phyloP scores from a whole-genome alignment of 306 rosid species.

The Acacia crassicarpa region DNA sequence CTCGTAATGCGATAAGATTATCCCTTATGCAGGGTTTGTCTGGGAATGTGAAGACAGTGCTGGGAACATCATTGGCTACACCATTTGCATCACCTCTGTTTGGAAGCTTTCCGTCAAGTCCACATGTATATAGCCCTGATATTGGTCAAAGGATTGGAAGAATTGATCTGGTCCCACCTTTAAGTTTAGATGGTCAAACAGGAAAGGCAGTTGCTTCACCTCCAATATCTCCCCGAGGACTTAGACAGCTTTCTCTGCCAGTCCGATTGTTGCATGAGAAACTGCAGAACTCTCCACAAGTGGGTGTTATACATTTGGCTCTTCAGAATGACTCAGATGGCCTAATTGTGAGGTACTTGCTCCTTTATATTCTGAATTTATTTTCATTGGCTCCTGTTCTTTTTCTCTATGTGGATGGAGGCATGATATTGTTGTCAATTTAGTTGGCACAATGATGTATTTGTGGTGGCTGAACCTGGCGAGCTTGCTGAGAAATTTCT shows the following conservation, averaged over 20 bases:
- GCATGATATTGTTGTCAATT: conserved; percentile 41
- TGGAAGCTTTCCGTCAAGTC: conserved; percentile 96
- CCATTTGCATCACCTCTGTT: conserved; percentile 92
- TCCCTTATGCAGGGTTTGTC: conserved; percentile 75
- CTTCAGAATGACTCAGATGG: conserved; percentile 88
- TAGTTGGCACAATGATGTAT: conserved; percentile 98
- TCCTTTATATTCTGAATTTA: conserved; percentile 31
- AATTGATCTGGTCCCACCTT: conserved; percentile 91
- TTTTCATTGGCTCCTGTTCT: conserved; percentile 10
- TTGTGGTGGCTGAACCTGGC: conserved; percentile 99
- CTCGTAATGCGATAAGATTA: conserved; percentile 67
- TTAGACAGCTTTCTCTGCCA: conserved; percentile 80
- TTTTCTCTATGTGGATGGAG: conserved; percentile 25
- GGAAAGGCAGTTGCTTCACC: conserved; percentile 69
- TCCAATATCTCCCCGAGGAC: conserved; percentile 79
- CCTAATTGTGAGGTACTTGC: conserved; percentile 71
- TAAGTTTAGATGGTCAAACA: conserved; percentile 85
- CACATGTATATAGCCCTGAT: conserved; percentile 85
- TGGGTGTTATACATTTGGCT: conserved; percentile 91
- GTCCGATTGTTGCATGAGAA: conserved; percentile 72
- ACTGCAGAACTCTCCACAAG: conserved; percentile 88
- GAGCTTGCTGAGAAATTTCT: conserved; percentile 93
- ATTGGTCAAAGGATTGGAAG: conserved; percentile 85
- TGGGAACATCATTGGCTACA: conserved; percentile 67
- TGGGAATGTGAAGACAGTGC: conserved; percentile 59